Base-by-base conservation (phyloP, 2,329 filamentous ascomycete genomes). In the Pseudogymnoascus sp. region DNA sequence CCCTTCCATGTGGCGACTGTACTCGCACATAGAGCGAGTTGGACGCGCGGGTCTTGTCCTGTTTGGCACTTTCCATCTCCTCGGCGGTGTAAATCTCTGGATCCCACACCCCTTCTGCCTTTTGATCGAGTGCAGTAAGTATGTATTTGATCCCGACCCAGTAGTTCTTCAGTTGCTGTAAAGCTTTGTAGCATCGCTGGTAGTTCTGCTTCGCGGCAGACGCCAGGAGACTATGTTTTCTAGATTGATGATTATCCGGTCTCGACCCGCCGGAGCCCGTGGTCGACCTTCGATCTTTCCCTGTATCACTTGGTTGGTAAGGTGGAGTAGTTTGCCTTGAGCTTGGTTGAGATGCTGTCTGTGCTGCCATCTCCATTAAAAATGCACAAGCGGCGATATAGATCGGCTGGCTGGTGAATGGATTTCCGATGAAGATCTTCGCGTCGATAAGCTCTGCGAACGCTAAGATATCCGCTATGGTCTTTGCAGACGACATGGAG, bases 301-400 rank as follows among this genome's bases (percentile, higher is more conserved):
- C 42, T 8, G 42, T 47, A 11, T 47, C 42, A 23, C 16, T 26
- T 26, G 42, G 42, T 47, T 11, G 21, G 11, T 2, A 14, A 6
- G 11, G 42, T 47, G 42, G 42, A 47, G 42, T 47, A 47, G 34
- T 61, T 45, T 18, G 54, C 14, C 62, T 31, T 65, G 66, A 12
- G 21, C 6, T 47, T 47, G 42, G 42, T 1, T 4, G 6, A 26
- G 42, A 47, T 16, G 70, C 67, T n/a, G 68, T 64, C 11, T 66
- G 65, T 23, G 65, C 62, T 39, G 66, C 45, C 40, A 68, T 29
- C 72, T 96, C 91, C 77, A 91, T 91, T 14, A 96, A 21, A 69
- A 96, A 96, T 0, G 91, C 91, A 71, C 91, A 96, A 0, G 91
- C 91, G 0, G 91, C 91, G 65, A 96, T 93, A 69, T 96, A 96